Conservation (phyloP, 768 basidiomycete genomes). For the Kondoa malvinella region DNA sequence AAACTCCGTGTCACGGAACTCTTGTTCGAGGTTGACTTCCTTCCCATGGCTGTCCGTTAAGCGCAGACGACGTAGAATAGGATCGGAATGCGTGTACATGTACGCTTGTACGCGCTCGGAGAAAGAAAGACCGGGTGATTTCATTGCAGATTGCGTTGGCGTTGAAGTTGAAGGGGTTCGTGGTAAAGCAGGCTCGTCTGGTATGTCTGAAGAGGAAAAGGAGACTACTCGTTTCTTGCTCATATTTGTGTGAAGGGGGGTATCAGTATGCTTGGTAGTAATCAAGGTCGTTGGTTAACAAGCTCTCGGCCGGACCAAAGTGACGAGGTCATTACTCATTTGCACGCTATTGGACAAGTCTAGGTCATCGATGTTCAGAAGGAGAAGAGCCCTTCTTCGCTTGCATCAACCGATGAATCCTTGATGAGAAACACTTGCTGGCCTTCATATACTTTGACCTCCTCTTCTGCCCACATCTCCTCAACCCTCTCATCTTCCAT, state of each 20-base stretch:
- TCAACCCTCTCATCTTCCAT: not conserved
- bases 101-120: not conserved
- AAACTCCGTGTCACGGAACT: constrained; percentile 19
- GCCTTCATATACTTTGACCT: no score
- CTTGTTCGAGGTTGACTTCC: constrained; percentile 11
- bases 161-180: no score
- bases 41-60: constrained; percentile 17
- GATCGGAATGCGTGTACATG: constrained; percentile 22
- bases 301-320: no score
- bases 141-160: not conserved
- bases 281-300: not conserved
- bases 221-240: not conserved
- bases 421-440: no score
- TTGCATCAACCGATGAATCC: no score
- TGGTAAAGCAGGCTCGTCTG: not conserved
- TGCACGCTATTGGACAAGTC: no score
- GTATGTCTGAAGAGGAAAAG: not conserved
- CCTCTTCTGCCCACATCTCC: not conserved
- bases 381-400: no score
- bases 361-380: no score
- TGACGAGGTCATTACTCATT: no score
- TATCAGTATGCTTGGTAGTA: not conserved
- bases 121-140: not conserved
- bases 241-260: not conserved
- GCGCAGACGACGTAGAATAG: constrained; percentile 20